These are phyloP conservation scores for Aspergillus sp. DNA, from an alignment of 2,329 filamentous ascomycete genomes.

Conservation along the genomic window DNA sequence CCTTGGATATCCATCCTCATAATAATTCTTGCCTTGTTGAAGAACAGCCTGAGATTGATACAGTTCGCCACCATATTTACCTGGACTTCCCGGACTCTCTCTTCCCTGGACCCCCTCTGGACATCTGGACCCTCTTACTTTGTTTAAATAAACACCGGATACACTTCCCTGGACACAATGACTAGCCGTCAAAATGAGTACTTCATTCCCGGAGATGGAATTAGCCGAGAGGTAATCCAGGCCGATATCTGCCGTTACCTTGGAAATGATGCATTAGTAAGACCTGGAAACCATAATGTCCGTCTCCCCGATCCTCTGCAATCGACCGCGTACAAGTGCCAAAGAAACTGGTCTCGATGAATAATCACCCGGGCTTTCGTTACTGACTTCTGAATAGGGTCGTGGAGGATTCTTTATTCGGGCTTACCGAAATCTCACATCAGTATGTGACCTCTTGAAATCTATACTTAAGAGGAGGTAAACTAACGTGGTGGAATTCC, in stretches of 20 bases:
- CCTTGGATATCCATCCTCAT: constrained; percentile 25
- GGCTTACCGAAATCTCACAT: constrained; percentile 75
- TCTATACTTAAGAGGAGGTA: neutral
- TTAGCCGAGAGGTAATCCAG: constrained; percentile 80
- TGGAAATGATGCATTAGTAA: constrained; percentile 77
- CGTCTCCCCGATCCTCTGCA: constrained; percentile 31
- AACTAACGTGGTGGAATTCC: constrained; percentile 23
- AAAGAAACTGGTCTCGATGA: neutral
- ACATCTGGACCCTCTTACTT: constrained; percentile 29
- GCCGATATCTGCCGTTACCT: constrained; percentile 82
- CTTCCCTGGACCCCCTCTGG: constrained; percentile 24
- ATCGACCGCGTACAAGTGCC: neutral
- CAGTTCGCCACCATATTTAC: constrained; percentile 15
- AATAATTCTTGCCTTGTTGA: constrained; percentile 24
- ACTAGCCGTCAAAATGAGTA: constrained; percentile 66
- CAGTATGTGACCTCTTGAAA: constrained; percentile 54
- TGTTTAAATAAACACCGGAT: constrained; percentile 25
- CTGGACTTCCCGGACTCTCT: constrained; percentile 21
- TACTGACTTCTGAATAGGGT: constrained; percentile 51
- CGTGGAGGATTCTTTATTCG: constrained; percentile 75
- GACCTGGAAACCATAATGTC: constrained; percentile 73
- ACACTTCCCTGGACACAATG: constrained; percentile 35
- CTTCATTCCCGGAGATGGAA: constrained; percentile 76
- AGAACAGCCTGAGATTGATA: constrained; percentile 17
- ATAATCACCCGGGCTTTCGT: constrained; percentile 10